Evolutionary conservation across 352 stramenopile species (phyloP), one percentile per base, ranked within the genome.

Genomic region (Aphanomyces stellatus): DNA sequence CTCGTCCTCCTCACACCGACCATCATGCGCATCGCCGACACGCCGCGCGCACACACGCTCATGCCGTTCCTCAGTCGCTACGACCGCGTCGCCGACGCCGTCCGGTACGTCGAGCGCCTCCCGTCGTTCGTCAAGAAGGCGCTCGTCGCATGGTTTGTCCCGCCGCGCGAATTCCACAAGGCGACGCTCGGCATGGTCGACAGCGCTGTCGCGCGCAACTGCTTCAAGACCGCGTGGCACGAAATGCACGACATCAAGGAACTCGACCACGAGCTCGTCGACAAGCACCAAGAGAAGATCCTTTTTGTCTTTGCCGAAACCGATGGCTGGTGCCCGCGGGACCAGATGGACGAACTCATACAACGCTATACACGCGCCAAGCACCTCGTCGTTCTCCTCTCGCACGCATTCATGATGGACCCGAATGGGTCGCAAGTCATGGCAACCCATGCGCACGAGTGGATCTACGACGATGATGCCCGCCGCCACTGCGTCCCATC

Each of bases 391-490:
- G 72, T 89, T 15, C 74, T 77, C 2, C 76, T 88, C 72, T 69
- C 69, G 48, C 82, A 91, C 46, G 82, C 76, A n/a, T 91, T 91
- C 63, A 91, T 91, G 82, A 87, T 89, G 79, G 80, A 86, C 34
- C 30, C 24, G 0, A 77, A 87, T 30, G 82, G 82, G 46, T 80
- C 80, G 67, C 70, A 72, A 13, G 79, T 87, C 53, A 91, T 91
- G 80, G 79, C 78, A 10, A 74, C 68, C 17, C 79, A 85, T 53
- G 88, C 87, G 24, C 78, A 74, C 6, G 72, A 78, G 43, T 89
- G 79, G 77, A 60, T 91, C 25, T 62, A 69, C n/a, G 75, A 78
- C 4, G 69, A 35, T 4, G 24, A 60, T 8, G 17, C 17, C 15
- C n/a, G 43, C 24, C 2, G 17, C 3, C 24, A 28, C 15, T 7